Conservation (phyloP, 2,329 filamentous ascomycete species). For the Apiospora rasikravindrae region DNA sequence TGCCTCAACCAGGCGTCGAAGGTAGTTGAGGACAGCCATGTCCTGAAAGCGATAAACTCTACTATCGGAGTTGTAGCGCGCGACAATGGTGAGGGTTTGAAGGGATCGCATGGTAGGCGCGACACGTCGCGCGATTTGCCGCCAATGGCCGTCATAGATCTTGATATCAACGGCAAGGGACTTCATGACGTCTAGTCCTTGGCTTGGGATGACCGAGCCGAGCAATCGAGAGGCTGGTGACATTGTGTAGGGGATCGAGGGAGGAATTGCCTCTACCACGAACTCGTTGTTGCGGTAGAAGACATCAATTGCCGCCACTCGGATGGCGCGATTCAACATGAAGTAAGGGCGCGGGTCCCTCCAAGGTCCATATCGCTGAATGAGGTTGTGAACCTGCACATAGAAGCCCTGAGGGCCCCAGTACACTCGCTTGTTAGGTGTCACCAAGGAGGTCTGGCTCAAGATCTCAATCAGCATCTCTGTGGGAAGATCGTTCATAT, state of each 20-base stretch:
- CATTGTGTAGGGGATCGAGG: background rate
- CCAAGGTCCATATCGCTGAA: too few relatives aligned
- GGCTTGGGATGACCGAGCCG: background rate
- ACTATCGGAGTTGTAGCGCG: background rate
- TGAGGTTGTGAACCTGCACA: too few relatives aligned
- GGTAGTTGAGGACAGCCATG: background rate
- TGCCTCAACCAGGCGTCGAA: background rate
- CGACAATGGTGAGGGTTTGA: background rate
- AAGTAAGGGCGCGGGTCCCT: too few relatives aligned
- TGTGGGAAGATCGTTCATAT: too few relatives aligned
- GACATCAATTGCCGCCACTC: background rate
- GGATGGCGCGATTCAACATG: background rate
- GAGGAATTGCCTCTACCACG: background rate
- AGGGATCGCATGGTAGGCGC: background rate
- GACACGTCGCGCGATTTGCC: rapidly evolving
- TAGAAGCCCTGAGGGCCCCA: too few relatives aligned
- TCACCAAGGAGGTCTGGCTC: too few relatives aligned
- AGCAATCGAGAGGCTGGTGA: background rate
- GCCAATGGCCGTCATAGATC: background rate
- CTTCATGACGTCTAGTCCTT: background rate
- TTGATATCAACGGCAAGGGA: rapidly evolving
- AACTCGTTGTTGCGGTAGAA: background rate
- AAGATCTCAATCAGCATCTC: too few relatives aligned
- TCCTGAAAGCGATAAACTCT: background rate
- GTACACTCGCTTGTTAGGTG: too few relatives aligned